Conservation (phyloP, 75 land plant species). For the Pinus tabuliformis region DNA sequence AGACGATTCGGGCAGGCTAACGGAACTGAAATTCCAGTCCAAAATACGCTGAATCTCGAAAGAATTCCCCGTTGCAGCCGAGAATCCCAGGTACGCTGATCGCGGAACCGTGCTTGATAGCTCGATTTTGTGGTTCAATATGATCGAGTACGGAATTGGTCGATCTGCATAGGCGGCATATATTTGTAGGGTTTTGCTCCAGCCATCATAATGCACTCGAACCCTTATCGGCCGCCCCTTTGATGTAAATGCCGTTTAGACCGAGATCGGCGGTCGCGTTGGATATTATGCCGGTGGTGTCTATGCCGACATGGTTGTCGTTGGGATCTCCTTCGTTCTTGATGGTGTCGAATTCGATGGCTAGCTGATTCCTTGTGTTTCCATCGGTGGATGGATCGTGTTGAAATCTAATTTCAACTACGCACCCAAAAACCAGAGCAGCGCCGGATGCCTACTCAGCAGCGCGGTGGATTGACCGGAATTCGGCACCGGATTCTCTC, state of each 20-base stretch:
- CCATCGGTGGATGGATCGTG: neutral
- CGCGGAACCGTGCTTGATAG: neutral
- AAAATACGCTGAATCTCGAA: too few relatives aligned
- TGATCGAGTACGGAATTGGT: neutral
- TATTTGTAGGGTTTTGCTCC: neutral
- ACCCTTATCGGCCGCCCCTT: neutral
- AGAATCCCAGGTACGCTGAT: neutral
- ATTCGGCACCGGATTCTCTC: too few relatives aligned
- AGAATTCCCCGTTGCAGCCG: neutral
- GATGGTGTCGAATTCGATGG: too few relatives aligned
- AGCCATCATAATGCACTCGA: neutral
- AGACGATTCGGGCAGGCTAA: too few relatives aligned
- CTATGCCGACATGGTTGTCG: slow-evolving; percentile 24
- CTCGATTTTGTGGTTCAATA: neutral
- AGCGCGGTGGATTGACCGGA: too few relatives aligned
- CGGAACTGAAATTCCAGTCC: too few relatives aligned
- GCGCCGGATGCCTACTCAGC: too few relatives aligned
- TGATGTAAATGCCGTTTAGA: neutral
- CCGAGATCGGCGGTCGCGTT: neutral
- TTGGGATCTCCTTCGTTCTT: neutral
- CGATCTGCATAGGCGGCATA: neutral
- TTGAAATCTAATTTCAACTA: too few relatives aligned
- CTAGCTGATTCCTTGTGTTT: neutral
- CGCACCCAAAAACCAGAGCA: too few relatives aligned
- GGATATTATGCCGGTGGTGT: slow-evolving; percentile 8